These are phyloP conservation scores for Lagerstroemia fauriei DNA, from an alignment of 441 rosid genomes.

Conservation along the genomic window DNA sequence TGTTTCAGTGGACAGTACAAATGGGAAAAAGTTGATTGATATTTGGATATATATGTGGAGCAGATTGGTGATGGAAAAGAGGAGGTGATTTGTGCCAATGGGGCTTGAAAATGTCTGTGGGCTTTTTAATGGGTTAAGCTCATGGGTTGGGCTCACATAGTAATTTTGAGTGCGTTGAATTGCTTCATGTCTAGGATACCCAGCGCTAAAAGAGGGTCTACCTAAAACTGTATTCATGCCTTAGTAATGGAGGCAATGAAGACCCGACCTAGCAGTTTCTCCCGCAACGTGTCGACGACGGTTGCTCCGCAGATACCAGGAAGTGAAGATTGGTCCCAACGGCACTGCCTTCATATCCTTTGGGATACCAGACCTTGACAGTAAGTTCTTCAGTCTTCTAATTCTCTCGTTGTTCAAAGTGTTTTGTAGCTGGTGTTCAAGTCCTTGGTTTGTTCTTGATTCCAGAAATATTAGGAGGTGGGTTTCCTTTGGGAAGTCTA, in stretches of 20 bases:
- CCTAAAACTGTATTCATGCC: background rate
- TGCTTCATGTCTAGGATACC: background rate
- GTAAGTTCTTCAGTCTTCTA: conserved; percentile 40
- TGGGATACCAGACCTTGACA: conserved; percentile 86
- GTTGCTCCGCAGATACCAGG: conserved; percentile 58
- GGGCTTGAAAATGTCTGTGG: too few species aligned
- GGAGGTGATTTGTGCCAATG: too few species aligned
- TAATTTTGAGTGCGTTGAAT: background rate
- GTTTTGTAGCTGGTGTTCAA: background rate
- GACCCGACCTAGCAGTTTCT: conserved; percentile 73
- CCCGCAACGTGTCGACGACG: conserved; percentile 56
- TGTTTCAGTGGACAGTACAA: too few species aligned
- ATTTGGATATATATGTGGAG: too few species aligned
- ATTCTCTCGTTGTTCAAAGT: background rate
- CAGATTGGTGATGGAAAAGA: too few species aligned
- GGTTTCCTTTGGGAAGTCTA: conserved; percentile 75
- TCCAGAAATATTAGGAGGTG: conserved; percentile 80
- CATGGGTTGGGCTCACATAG: too few species aligned
- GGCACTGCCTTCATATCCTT: conserved; percentile 68
- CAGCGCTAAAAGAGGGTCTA: background rate
- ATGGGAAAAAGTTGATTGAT: too few species aligned
- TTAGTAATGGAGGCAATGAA: conserved; percentile 59
- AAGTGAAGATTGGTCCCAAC: conserved; percentile 76
- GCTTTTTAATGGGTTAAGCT: too few species aligned
- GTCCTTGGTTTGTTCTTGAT: conserved; percentile 6